Base-by-base conservation (phyloP, 352 stramenopile species). In the Aphanomyces stellatus region DNA sequence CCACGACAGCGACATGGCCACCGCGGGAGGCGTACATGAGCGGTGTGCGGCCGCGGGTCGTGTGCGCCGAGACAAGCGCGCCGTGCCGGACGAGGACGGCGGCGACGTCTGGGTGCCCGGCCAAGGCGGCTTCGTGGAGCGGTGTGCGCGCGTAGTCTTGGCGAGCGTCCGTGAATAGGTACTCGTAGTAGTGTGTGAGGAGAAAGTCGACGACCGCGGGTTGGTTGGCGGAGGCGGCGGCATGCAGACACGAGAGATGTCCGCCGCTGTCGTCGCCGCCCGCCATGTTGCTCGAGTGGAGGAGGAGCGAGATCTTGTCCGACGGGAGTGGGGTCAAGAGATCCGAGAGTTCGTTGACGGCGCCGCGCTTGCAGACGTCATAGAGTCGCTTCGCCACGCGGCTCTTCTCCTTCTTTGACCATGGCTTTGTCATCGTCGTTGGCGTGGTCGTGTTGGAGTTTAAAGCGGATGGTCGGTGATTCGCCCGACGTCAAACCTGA, bases 11-110 rank as follows among this genome's bases (percentile, higher is more conserved):
- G 24, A 37, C 10, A 46, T 88, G 81, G 56, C 79, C 77, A 37
- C 81, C 80, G 48, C 87, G 89, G 17, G 84, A 77, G 19, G 81
- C 78, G 49, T 90, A 90, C 82, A 92, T 88, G 41, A 92, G 72
- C 48, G 80, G 84, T 34, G 84, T 92, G 24, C 84, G 74, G 13
- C 76, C 80, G 42, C 84, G 79, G 25, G 84, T 92, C 46, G 84
- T 92, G 73, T 92, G 84, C 61, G 80, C 88, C 51, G 88, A 80
- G 24, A 92, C 80, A 13, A 90, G 69, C 22, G 88, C 74, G 0
- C 80, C 84, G 51, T 76, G 82, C 37, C 72, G 69, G 22, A 92
- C 77, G 24, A 90, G 71, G 34, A 85, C 34, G 2, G 64, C 64
- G 62, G 78, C 90, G 4, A 79, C 75, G 0, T 73, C 69, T 43